Percentiles rank a stretch among this genome's conserved stretches.
phyloP scores from a whole-genome alignment of 2,329 filamentous ascomycete species.

The Grosmannia huntii region DNA sequence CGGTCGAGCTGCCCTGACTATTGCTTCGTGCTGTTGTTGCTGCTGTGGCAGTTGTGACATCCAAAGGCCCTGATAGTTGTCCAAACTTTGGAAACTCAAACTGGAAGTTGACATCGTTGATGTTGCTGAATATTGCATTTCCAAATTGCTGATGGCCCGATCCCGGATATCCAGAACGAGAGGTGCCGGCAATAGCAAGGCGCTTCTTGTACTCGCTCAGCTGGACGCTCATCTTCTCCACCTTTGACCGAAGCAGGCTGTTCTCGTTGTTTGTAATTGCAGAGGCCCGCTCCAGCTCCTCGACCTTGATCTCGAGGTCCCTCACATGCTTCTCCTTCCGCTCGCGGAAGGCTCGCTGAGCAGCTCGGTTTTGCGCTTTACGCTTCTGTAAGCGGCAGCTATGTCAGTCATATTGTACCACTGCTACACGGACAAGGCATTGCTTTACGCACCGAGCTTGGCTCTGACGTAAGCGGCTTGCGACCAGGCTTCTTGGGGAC shows the following conservation, averaged over 20 bases:
- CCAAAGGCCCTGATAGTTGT: conserved; percentile 39
- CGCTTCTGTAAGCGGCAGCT: conserved; percentile 53
- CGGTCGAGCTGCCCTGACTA: conserved; percentile 1
- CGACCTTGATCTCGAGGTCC: conserved; percentile 67
- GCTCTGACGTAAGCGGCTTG: conserved; percentile 90
- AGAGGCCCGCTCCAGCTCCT: conserved; percentile 69
- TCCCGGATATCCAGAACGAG: conserved; percentile 10
- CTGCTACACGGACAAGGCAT: background rate
- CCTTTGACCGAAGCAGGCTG: conserved; percentile 65
- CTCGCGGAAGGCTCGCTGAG: conserved; percentile 85
- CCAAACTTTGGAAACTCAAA: conserved; percentile 97
- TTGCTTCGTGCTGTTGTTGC: conserved; percentile 8
- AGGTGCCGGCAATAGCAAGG: conserved; percentile 34
- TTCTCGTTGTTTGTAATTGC: conserved; percentile 80
- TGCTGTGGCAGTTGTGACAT: conserved; percentile 10
- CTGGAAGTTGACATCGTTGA: conserved; percentile 70
- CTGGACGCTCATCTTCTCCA: conserved; percentile 76
- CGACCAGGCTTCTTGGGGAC: conserved; percentile 88
- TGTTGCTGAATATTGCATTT: conserved; percentile 39
- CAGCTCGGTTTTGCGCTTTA: conserved; percentile 90
- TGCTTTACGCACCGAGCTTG: conserved; percentile 69
- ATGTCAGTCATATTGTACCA: background rate
- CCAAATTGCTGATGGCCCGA: conserved; percentile 31
- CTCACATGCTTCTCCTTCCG: conserved; percentile 87
- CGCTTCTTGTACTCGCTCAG: conserved; percentile 85